Percentiles rank a stretch among this genome's conserved stretches.
phyloP scores from a whole-genome alignment of 306 rosid species.

The Gleditsia sinensis region DNA sequence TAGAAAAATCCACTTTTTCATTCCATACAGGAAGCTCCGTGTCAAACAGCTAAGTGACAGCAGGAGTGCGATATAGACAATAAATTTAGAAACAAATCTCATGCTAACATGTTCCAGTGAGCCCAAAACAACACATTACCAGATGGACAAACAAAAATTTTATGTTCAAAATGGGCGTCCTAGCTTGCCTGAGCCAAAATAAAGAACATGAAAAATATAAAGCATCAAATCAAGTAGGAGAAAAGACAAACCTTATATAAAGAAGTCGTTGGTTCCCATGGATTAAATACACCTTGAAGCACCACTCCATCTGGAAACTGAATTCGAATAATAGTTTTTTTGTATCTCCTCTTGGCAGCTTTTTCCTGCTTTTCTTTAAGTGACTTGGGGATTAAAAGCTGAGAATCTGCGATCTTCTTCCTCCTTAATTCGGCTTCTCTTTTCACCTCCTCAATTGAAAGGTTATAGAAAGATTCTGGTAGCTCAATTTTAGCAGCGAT shows the following conservation, averaged over 20 bases:
- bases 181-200: neutral
- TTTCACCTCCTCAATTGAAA: conserved; percentile 71
- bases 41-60: conserved; percentile 14
- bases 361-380: conserved; percentile 89
- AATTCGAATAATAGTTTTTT: conserved; percentile 67
- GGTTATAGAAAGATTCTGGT: conserved; percentile 86
- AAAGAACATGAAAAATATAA: neutral
- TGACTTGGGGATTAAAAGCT: conserved; percentile 86
- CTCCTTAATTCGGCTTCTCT: conserved; percentile 88
- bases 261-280: conserved; percentile 74
- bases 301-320: conserved; percentile 96
- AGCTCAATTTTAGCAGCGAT: conserved; percentile 82
- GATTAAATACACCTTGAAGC: conserved; percentile 86
- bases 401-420: conserved; percentile 89
- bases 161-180: neutral
- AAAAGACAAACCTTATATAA: conserved; percentile 76
- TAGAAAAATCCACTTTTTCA: neutral
- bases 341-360: conserved; percentile 68
- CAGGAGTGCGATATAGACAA: neutral
- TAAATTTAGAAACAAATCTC: neutral
- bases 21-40: conserved; percentile 11
- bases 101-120: conserved; percentile 15
- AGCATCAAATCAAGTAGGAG: conserved; percentile 11
- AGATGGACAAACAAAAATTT: neutral
- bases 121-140: neutral